A percentile compares a stretch with the other conserved stretches of the same genome.
Evolutionary conservation across 352 stramenopile species (phyloP).

Genomic region (Globisporangium cystogenes): DNA sequence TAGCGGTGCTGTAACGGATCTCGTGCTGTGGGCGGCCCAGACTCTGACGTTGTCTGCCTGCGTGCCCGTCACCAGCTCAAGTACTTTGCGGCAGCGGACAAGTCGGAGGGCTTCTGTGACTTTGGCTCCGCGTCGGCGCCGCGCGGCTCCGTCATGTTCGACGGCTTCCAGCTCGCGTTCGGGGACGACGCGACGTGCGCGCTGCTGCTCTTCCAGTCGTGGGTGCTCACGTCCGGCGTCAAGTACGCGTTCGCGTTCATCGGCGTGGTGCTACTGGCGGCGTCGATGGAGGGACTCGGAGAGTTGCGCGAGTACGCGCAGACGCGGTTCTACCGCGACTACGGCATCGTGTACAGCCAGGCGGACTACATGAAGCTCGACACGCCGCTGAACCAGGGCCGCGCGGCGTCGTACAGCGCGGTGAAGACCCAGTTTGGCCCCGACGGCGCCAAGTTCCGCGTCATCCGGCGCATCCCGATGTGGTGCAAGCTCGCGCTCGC

Average conservation of each 20-base stretch:
- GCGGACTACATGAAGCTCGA: constrained; percentile 47
- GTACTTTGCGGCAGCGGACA: constrained; percentile 29
- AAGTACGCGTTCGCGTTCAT: constrained; percentile 82
- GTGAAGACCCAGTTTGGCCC: constrained; percentile 17
- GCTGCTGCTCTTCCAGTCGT: constrained; percentile 77
- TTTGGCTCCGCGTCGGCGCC: constrained; percentile 25
- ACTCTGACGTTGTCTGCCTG: neutral
- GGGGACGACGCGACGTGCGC: constrained; percentile 52
- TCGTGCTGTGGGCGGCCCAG: neutral
- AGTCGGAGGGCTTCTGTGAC: constrained; percentile 49
- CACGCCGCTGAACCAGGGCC: constrained; percentile 21
- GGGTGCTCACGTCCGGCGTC: constrained; percentile 50
- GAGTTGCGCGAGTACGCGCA: constrained; percentile 42
- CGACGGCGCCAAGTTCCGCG: constrained; percentile 22
- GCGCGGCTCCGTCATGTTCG: constrained; percentile 77
- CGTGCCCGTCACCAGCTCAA: constrained; percentile 5
- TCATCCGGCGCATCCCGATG: constrained; percentile 50
- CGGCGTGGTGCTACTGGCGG: constrained; percentile 54
- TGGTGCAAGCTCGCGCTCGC: constrained; percentile 64
- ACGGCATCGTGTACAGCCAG: constrained; percentile 51
- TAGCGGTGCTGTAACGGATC: neutral
- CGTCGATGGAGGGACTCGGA: constrained; percentile 61
- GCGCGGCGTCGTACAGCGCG: constrained; percentile 11
- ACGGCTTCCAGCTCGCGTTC: constrained; percentile 73
- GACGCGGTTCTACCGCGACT: constrained; percentile 39